Conservation (phyloP, 352 stramenopile genomes). For the Peronospora destructor region DNA sequence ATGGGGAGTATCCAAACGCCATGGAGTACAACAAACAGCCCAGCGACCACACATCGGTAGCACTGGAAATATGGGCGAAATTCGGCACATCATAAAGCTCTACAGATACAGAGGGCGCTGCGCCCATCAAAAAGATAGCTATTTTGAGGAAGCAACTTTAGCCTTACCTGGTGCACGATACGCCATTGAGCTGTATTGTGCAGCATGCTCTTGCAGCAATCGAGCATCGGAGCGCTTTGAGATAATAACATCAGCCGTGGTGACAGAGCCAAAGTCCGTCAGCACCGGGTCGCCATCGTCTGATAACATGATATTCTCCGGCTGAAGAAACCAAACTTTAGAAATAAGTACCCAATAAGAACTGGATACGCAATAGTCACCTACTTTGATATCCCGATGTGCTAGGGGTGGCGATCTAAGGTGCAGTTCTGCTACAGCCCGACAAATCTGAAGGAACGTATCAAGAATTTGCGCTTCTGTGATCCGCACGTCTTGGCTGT, state of each 20-base stretch:
- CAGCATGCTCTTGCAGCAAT: slow-evolving; percentile 78
- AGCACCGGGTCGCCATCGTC: slow-evolving; percentile 73
- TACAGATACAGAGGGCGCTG: slow-evolving; percentile 9
- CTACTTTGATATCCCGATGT: slow-evolving; percentile 85
- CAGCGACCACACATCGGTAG: slow-evolving; percentile 86
- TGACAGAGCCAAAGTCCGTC: slow-evolving; percentile 85
- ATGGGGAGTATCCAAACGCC: slow-evolving; percentile 86
- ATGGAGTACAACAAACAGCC: slow-evolving; percentile 85
- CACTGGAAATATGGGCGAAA: slow-evolving; percentile 54
- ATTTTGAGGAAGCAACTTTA: neutral
- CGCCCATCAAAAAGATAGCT: slow-evolving; percentile 1
- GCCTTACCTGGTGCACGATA: slow-evolving; percentile 75
- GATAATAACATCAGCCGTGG: slow-evolving; percentile 54
- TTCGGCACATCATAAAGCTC: slow-evolving; percentile 86
- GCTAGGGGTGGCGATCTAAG: slow-evolving; percentile 57
- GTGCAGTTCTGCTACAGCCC: slow-evolving; percentile 74
- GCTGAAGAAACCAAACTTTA: slow-evolving; percentile 30
- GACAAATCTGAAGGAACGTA: slow-evolving; percentile 80
- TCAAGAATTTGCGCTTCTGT: slow-evolving; percentile 63
- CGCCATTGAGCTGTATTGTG: slow-evolving; percentile 79
- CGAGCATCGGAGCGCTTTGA: slow-evolving; percentile 69
- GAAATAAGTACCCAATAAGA: neutral
- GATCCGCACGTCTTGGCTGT: slow-evolving; percentile 41
- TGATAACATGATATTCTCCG: slow-evolving; percentile 82
- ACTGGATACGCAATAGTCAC: neutral